Conservation (phyloP, 768 basidiomycete species). For the Boletus reticuloceps region DNA sequence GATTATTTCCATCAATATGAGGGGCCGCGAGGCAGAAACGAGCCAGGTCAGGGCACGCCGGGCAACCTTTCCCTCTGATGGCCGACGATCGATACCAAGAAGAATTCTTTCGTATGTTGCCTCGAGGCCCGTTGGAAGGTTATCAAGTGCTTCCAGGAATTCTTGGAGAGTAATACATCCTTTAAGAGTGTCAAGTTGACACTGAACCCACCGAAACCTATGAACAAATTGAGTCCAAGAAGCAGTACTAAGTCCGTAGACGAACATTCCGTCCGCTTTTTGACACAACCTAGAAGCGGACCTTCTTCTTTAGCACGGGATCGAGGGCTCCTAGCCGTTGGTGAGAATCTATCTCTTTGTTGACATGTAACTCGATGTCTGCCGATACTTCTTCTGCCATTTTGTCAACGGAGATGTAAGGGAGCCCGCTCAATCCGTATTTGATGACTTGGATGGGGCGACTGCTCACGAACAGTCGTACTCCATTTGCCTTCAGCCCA, state of each 20-base stretch:
- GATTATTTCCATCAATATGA: conserved; percentile 8
- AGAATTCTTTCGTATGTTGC: conserved; percentile 10
- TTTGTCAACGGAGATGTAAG: conserved; percentile 12
- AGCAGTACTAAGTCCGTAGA: not conserved
- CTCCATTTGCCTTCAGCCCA: not conserved
- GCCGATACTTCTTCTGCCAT: not conserved
- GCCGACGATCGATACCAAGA: not conserved
- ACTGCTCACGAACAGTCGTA: conserved; percentile 18
- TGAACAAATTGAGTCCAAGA: not conserved
- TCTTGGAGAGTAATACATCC: not conserved
- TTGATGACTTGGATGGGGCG: conserved; percentile 13
- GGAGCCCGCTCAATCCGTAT: not conserved
- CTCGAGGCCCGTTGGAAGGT: conserved; percentile 7
- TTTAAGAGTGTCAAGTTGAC: conserved; percentile 9
- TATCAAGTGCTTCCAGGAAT: not conserved
- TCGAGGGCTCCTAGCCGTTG: conserved; percentile 6
- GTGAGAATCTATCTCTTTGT: conserved; percentile 9
- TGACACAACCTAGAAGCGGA: conserved; percentile 2
- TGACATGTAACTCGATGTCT: conserved; percentile 16
- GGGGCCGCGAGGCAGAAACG: conserved; percentile 11
- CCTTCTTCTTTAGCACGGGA: conserved; percentile 4
- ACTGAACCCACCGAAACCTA: conserved; percentile 20
- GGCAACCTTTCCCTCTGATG: not conserved
- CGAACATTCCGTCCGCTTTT: conserved; percentile 20
- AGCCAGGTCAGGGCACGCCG: conserved; percentile 17